Evolutionary conservation across 2,329 filamentous ascomycete genomes (phyloP).

Genomic region (Hymenotorrendiella dingleyae): DNA sequence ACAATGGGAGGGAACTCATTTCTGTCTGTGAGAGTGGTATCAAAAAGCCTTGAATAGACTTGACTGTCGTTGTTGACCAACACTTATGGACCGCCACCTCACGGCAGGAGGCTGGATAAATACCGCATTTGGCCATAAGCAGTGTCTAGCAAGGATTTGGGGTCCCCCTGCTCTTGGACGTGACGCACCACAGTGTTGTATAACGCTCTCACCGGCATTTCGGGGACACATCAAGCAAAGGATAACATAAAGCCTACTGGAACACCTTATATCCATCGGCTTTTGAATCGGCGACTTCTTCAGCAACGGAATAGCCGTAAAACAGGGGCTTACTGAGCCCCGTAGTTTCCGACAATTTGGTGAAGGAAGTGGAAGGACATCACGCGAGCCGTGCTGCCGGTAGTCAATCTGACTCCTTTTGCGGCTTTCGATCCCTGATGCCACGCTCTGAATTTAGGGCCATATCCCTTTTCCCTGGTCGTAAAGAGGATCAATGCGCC

Average conservation of each 20-base stretch:
- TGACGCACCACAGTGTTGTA: not conserved
- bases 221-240: not conserved
- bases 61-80: not conserved
- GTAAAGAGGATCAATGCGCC: not conserved
- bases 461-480: not conserved
- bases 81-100: not conserved
- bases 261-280: not conserved
- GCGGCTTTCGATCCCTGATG: not conserved
- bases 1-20: slow-evolving; percentile 1
- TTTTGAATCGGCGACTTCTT: not conserved
- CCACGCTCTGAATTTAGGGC: too few relatives aligned
- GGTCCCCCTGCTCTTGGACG: not conserved
- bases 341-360: not conserved
- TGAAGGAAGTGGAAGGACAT: not conserved
- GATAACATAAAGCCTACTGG: not conserved
- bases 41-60: not conserved
- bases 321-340: slow-evolving; percentile 1
- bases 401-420: not conserved
- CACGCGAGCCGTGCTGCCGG: slow-evolving; percentile 3
- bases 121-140: not conserved
- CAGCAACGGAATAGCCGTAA: not conserved
- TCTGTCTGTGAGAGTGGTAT: slow-evolving; percentile 3
- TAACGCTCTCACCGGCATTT: not conserved
- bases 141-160: slow-evolving; percentile 1
- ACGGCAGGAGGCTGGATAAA: not conserved